Evolutionary conservation across 139 green algal species (phyloP).

Genomic region (Picochlorum sp.): DNA sequence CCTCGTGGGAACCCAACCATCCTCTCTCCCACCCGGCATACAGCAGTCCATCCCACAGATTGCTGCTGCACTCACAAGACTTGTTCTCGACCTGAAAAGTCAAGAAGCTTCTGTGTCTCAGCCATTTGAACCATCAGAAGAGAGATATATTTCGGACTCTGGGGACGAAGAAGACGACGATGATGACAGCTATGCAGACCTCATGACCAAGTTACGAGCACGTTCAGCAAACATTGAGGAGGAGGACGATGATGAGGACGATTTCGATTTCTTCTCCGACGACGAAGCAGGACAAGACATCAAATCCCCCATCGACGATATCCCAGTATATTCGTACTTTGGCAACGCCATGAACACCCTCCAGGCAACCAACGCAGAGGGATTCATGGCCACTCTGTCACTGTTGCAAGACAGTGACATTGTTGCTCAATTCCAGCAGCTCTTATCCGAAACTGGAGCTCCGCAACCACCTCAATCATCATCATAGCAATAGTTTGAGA

Average conservation of each 20-base stretch:
- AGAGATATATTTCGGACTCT: slow-evolving; percentile 9
- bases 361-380: slow-evolving; percentile 31
- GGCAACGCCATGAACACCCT: slow-evolving; percentile 48
- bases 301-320: slow-evolving; percentile 48
- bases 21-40: slow-evolving; percentile 35
- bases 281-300: slow-evolving; percentile 36
- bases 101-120: slow-evolving; percentile 22
- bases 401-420: background rate
- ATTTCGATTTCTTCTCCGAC: slow-evolving; percentile 33
- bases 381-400: slow-evolving; percentile 24
- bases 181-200: slow-evolving; percentile 27
- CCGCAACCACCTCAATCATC: no score
- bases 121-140: background rate
- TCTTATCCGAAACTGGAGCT: background rate
- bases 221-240: background rate
- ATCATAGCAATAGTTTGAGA: no score
- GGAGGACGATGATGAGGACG: background rate
- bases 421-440: background rate
- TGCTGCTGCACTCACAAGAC: slow-evolving; percentile 20
- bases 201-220: slow-evolving; percentile 22
- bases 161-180: slow-evolving; percentile 14
- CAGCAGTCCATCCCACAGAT: slow-evolving; percentile 28
- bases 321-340: slow-evolving; percentile 61
- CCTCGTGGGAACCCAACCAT: slow-evolving; percentile 45
- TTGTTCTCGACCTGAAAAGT: slow-evolving; percentile 35